Evolutionary conservation across 208 protist genomes (phyloP).

Genomic region (Entamoeba invadens): DNA sequence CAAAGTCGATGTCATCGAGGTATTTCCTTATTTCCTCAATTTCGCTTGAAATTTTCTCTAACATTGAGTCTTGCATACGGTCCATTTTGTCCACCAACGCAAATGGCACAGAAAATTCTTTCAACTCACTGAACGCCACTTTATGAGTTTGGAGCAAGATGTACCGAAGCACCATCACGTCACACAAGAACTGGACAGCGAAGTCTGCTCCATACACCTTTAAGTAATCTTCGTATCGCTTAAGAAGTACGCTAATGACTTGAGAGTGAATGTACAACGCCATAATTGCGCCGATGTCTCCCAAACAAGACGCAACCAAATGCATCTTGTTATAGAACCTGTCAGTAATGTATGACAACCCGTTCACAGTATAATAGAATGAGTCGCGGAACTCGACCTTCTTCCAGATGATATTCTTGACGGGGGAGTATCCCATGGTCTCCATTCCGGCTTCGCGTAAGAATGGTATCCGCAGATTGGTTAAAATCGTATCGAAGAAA

Average conservation of each 20-base stretch:
- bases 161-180: neutral
- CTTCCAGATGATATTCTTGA: neutral
- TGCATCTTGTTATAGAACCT: neutral
- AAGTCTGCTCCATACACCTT: neutral
- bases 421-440: neutral
- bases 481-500: neutral
- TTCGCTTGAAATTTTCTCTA: neutral
- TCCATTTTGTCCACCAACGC: neutral
- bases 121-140: neutral
- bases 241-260: neutral
- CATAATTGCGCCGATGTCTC: neutral
- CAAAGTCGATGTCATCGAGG: neutral
- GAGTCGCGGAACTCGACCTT: neutral
- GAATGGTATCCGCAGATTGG: neutral
- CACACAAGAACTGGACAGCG: neutral
- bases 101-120: neutral
- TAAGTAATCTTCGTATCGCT: neutral
- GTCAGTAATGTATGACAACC: neutral
- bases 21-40: neutral
- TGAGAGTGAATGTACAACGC: neutral
- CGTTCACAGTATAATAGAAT: neutral
- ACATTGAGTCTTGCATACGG: neutral
- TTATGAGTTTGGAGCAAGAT: neutral
- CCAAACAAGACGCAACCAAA: neutral
- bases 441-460: neutral